Evolutionary conservation across 1,139 yeast genomes (phyloP).

Genomic region (Dujonia santamariae): DNA sequence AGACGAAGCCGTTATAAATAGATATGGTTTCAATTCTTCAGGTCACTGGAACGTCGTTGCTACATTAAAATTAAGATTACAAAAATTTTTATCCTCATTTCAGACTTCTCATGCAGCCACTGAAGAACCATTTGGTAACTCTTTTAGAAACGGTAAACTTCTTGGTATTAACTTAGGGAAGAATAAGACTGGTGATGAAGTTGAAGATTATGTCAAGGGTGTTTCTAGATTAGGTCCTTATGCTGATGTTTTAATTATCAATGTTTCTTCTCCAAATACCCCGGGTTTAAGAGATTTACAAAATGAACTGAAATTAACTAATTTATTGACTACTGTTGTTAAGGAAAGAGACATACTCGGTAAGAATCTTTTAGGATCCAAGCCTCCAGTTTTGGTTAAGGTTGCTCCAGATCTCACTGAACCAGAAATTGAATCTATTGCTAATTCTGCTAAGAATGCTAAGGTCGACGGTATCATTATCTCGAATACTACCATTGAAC

Average conservation of each 20-base stretch:
- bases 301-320: constrained; percentile 67
- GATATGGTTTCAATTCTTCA: constrained; percentile 91
- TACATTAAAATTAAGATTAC: constrained; percentile 60
- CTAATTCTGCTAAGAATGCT: constrained; percentile 72
- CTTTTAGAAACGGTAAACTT: constrained; percentile 63
- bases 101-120: constrained; percentile 18
- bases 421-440: constrained; percentile 79
- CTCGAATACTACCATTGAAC: constrained; percentile 84
- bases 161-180: constrained; percentile 88
- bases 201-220: constrained; percentile 81
- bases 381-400: constrained; percentile 81
- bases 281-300: constrained; percentile 92
- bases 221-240: constrained; percentile 75
- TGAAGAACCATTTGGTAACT: constrained; percentile 40
- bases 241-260: constrained; percentile 87
- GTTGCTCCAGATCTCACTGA: constrained; percentile 91
- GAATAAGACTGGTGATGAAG: constrained; percentile 88
- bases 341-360: constrained; percentile 51
- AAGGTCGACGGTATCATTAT: constrained; percentile 89
- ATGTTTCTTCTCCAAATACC: constrained; percentile 96
- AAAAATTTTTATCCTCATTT: constrained; percentile 27
- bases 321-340: constrained; percentile 63
- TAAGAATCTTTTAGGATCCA: constrained; percentile 36
- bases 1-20: constrained; percentile 88
- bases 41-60: constrained; percentile 80